These are phyloP conservation scores for Gossypium lobatum DNA, from an alignment of 441 rosid genomes.

Conservation along the genomic window DNA sequence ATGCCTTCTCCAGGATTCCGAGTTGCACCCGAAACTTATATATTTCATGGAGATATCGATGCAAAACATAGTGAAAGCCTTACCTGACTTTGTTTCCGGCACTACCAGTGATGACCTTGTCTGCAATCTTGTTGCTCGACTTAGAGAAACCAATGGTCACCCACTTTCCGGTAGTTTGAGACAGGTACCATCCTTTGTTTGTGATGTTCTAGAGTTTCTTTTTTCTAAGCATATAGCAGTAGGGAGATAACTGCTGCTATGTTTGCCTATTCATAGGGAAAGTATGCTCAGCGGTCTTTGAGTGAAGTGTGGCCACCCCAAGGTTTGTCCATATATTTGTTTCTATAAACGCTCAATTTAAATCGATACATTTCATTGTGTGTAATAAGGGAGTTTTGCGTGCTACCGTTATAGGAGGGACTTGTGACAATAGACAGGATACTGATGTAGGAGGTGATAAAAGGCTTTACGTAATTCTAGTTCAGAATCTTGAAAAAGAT, in stretches of 20 bases:
- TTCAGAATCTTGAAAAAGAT: conserved; percentile 43
- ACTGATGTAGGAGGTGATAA: conserved; percentile 34
- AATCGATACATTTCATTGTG: not conserved
- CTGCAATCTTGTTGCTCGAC: not conserved
- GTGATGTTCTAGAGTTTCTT: not conserved
- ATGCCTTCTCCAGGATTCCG: conserved; percentile 23
- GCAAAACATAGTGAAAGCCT: conserved; percentile 13
- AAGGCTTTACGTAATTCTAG: conserved; percentile 13
- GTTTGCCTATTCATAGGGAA: conserved; percentile 20
- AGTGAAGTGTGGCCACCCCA: conserved; percentile 7
- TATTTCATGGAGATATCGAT: conserved; percentile 22
- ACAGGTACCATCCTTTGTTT: conserved; percentile 18
- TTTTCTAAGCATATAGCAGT: not conserved
- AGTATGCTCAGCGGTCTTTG: not conserved
- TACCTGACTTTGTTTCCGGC: not conserved
- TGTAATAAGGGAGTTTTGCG: not conserved
- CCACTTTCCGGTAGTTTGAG: not conserved
- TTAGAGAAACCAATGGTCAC: not conserved
- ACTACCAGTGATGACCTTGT: not conserved
- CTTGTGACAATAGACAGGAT: conserved; percentile 22
- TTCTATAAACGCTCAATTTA: not conserved
- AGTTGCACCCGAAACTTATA: conserved; percentile 18
- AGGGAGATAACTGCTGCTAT: not conserved
- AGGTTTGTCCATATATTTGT: conserved; percentile 22
- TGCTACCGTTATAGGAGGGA: not conserved